Conservation (phyloP, 441 rosid genomes). For the Viola pubescens region DNA sequence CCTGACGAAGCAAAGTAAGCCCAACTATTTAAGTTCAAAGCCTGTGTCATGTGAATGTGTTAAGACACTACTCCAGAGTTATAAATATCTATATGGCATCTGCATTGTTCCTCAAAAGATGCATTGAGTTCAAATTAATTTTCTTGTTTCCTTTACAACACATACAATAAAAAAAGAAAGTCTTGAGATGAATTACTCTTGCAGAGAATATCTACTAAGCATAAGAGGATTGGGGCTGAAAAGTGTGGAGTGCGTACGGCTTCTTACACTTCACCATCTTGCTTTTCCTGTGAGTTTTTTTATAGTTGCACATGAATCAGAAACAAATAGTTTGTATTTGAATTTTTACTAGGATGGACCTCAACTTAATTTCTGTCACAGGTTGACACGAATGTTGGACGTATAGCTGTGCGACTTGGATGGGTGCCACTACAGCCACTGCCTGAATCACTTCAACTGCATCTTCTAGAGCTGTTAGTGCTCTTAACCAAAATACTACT, state of each 20-base stretch:
- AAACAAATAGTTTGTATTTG: constrained; percentile 1
- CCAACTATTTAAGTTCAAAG: not conserved
- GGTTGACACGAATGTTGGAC: constrained; percentile 98
- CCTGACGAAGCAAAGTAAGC: constrained; percentile 81
- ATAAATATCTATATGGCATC: not conserved
- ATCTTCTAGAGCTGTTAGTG: constrained; percentile 88
- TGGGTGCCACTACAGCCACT: constrained; percentile 97
- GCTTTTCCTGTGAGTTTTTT: constrained; percentile 82
- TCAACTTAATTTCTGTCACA: constrained; percentile 25
- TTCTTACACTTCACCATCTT: constrained; percentile 83
- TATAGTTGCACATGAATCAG: not conserved
- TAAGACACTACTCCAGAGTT: not conserved
- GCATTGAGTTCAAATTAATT: not conserved
- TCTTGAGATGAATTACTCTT: constrained; percentile 11
- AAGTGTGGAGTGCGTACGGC: constrained; percentile 96
- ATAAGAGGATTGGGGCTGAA: constrained; percentile 83
- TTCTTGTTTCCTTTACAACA: not conserved
- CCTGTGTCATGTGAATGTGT: not conserved
- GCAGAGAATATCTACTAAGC: constrained; percentile 82
- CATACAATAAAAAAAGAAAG: not conserved
- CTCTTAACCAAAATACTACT: not conserved
- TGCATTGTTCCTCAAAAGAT: not conserved
- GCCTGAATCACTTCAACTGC: constrained; percentile 89
- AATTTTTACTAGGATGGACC: constrained; percentile 1
- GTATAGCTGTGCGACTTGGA: constrained; percentile 89